phyloP scores from a whole-genome alignment of 495 filamentous ascomycete genomes.

The Lentithecium fluviatile region DNA sequence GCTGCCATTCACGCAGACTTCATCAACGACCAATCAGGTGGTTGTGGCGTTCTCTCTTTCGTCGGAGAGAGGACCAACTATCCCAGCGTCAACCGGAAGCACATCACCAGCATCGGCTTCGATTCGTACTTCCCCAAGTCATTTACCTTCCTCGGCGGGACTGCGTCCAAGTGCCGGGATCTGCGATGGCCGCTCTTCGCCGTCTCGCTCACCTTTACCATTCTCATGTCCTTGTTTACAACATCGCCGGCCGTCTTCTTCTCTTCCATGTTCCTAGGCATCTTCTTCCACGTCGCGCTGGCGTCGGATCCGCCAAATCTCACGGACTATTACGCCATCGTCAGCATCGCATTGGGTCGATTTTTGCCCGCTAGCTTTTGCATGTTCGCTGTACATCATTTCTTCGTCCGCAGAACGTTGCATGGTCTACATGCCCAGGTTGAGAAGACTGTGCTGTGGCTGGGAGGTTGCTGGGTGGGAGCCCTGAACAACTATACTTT shows the following conservation, averaged over 20 bases:
- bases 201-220: conserved; percentile 43
- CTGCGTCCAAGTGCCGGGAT: conserved; percentile 42
- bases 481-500: conserved; percentile 50
- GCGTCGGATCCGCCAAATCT: conserved; percentile 46
- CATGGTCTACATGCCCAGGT: conserved; percentile 44
- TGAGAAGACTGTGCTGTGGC: conserved; percentile 48
- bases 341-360: conserved; percentile 44
- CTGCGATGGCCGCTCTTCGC: conserved; percentile 47
- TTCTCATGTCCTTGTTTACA: conserved; percentile 45
- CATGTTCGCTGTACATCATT: conserved; percentile 43
- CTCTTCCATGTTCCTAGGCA: conserved; percentile 40
- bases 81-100: conserved; percentile 37
- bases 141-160: conserved; percentile 44
- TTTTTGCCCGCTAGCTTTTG: conserved; percentile 47
- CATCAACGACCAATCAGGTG: conserved; percentile 41
- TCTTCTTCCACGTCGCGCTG: conserved; percentile 48
- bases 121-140: conserved; percentile 46
- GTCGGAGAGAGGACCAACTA: conserved; percentile 42
- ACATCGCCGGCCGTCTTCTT: conserved; percentile 47
- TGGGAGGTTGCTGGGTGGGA: conserved; percentile 47
- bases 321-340: conserved; percentile 46
- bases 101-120: conserved; percentile 42
- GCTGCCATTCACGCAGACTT: conserved; percentile 48
- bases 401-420: conserved; percentile 47
- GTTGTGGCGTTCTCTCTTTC: conserved; percentile 44